These are phyloP conservation scores for Neofusicoccum laricinum DNA, from an alignment of 2,329 filamentous ascomycete species.

Conservation along the genomic window DNA sequence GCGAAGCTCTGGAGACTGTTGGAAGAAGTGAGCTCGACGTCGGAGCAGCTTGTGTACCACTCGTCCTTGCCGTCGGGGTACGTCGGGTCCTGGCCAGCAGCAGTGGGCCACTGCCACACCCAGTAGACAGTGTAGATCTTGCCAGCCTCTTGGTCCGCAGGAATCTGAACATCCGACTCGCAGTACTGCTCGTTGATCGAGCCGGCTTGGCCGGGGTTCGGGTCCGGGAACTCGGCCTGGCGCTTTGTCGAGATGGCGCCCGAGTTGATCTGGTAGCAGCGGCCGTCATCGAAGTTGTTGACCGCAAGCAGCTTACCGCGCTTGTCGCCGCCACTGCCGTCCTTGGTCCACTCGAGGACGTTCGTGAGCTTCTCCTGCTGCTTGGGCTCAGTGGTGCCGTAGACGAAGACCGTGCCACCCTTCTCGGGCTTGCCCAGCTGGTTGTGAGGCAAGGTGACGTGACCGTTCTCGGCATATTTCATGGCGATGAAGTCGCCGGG, in stretches of 20 bases:
- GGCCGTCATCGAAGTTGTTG: slow-evolving; percentile 83
- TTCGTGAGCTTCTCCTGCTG: slow-evolving; percentile 56
- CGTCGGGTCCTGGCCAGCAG: slow-evolving; percentile 35
- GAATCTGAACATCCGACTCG: slow-evolving; percentile 76
- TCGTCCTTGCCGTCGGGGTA: slow-evolving; percentile 46
- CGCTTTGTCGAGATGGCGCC: slow-evolving; percentile 59
- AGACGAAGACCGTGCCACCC: slow-evolving; percentile 48
- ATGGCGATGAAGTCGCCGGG: slow-evolving; percentile 48
- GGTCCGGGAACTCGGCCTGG: slow-evolving; percentile 54
- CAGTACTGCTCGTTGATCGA: slow-evolving; percentile 50
- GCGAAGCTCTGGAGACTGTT: slow-evolving; percentile 18
- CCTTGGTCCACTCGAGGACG: slow-evolving; percentile 77
- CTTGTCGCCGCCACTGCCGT: slow-evolving; percentile 77
- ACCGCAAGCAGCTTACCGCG: slow-evolving; percentile 73
- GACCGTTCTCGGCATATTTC: slow-evolving; percentile 52
- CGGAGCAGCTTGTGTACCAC: slow-evolving; percentile 54
- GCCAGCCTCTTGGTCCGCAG: slow-evolving; percentile 56
- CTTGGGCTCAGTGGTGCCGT: slow-evolving; percentile 47
- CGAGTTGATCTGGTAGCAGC: slow-evolving; percentile 79
- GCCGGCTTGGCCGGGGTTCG: slow-evolving; percentile 48
- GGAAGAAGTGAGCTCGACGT: slow-evolving; percentile 41
- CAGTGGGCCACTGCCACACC: slow-evolving; percentile 87
- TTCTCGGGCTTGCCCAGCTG: slow-evolving; percentile 41
- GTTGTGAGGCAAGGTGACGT: slow-evolving; percentile 43
- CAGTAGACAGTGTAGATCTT: slow-evolving; percentile 77